Conservation (phyloP, 176 grass and related monocot genomes). For the Musa schizocarpa region DNA sequence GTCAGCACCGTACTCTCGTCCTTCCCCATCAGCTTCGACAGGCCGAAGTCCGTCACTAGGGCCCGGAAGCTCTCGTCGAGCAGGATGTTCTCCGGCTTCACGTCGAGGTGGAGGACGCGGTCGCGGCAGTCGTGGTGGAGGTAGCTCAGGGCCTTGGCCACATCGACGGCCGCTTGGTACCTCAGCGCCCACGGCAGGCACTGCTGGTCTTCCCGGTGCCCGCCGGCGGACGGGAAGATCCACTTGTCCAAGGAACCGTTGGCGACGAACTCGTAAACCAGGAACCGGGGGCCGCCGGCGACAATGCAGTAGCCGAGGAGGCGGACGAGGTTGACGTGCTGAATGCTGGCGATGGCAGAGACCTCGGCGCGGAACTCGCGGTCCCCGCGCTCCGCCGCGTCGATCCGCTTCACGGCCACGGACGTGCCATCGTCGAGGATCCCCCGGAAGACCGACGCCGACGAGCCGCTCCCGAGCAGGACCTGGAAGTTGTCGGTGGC, state of each 20-base stretch:
- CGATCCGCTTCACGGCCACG: slow-evolving; percentile 45
- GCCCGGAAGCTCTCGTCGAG: slow-evolving; percentile 43
- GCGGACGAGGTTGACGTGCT: slow-evolving; percentile 43
- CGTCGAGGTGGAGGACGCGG: slow-evolving; percentile 45
- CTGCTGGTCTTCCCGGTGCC: neutral
- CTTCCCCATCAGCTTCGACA: slow-evolving; percentile 41
- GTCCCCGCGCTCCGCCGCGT: slow-evolving; percentile 11
- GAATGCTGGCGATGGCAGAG: slow-evolving; percentile 34
- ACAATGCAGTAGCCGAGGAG: slow-evolving; percentile 45
- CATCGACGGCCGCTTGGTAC: slow-evolving; percentile 29
- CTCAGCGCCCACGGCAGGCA: slow-evolving; percentile 33
- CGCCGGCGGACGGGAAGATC: slow-evolving; percentile 29
- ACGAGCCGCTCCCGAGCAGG: slow-evolving; percentile 37
- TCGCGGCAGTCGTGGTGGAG: slow-evolving; percentile 49
- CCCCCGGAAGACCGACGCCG: slow-evolving; percentile 42
- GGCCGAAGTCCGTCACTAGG: slow-evolving; percentile 48
- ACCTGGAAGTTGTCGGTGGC: slow-evolving; percentile 28
- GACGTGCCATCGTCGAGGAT: slow-evolving; percentile 38
- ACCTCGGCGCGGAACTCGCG: slow-evolving; percentile 39
- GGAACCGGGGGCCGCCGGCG: slow-evolving; percentile 16
- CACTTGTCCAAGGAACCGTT: slow-evolving; percentile 51
- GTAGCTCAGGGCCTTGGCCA: slow-evolving; percentile 56
- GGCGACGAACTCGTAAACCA: slow-evolving; percentile 47
- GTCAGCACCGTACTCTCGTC: slow-evolving; percentile 48
- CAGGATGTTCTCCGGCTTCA: slow-evolving; percentile 70